Evolutionary conservation across 202 grass and related monocot genomes (phyloP).

Genomic region (Zoysia matrella): DNA sequence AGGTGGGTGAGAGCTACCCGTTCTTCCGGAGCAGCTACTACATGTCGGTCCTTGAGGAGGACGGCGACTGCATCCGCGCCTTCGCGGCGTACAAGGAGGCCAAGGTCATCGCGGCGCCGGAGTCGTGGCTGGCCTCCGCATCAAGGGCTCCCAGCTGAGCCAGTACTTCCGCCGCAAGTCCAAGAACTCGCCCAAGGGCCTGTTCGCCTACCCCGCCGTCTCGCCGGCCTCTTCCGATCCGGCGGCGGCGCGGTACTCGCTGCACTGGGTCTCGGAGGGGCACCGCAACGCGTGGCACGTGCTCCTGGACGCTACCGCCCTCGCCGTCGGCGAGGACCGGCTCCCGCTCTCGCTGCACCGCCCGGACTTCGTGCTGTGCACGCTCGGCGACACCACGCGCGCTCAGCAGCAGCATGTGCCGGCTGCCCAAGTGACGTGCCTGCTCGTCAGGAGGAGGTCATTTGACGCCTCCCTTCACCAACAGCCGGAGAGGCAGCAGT

Average conservation of each 20-base stretch:
- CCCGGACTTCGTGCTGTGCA: no score
- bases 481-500: not conserved
- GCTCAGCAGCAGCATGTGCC: no score
- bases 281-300: no score
- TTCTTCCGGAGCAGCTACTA: constrained; percentile 79
- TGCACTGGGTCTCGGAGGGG: no score
- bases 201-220: no score
- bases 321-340: no score
- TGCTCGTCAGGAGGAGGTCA: constrained; percentile 60
- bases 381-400: no score
- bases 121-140: constrained; percentile 69
- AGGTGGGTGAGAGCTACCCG: constrained; percentile 69
- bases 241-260: no score
- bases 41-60: constrained; percentile 59
- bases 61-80: constrained; percentile 48
- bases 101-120: constrained; percentile 63
- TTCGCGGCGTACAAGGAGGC: constrained; percentile 75
- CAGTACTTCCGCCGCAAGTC: constrained; percentile 81
- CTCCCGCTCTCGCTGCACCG: no score
- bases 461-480: constrained; percentile 43
- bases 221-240: no score
- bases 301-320: no score
- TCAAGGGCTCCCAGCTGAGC: constrained; percentile 82
- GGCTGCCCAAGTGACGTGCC: constrained; percentile 48
- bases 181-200: constrained; percentile 63